A percentile compares a stretch with the other conserved stretches of the same genome.
Evolutionary conservation across 805 yeast genomes (phyloP).

Genomic region (Clavispora phyllophila): DNA sequence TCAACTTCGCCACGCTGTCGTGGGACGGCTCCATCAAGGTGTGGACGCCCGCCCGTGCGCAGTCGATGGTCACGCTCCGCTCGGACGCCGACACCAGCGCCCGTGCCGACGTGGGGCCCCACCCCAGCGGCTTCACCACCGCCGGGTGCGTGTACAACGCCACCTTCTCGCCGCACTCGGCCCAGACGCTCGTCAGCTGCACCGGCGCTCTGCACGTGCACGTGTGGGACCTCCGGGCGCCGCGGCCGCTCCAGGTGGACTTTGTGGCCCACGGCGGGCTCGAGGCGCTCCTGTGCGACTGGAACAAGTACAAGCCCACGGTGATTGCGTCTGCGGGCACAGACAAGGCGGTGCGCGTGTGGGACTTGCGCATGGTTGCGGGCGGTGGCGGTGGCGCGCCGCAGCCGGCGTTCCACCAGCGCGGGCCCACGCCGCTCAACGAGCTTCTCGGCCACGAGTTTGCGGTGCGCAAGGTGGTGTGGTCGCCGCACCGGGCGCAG

Average conservation of each 20-base stretch:
- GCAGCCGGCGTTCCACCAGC: slow-evolving; percentile 36
- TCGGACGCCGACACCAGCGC: slow-evolving; percentile 26
- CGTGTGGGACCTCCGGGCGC: slow-evolving; percentile 75
- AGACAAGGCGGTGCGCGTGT: slow-evolving; percentile 73
- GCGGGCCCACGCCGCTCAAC: slow-evolving; percentile 66
- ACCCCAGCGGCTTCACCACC: slow-evolving; percentile 32
- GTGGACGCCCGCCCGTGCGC: slow-evolving; percentile 62
- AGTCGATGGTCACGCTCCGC: slow-evolving; percentile 53
- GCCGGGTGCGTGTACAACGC: slow-evolving; percentile 74
- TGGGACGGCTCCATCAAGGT: slow-evolving; percentile 91
- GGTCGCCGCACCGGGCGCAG: slow-evolving; percentile 85
- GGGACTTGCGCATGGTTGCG: slow-evolving; percentile 80
- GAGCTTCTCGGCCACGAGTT: slow-evolving; percentile 83
- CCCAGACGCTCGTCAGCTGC: slow-evolving; percentile 61
- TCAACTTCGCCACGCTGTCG: slow-evolving; percentile 67
- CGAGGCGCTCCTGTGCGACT: slow-evolving; percentile 78
- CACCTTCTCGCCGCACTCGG: slow-evolving; percentile 78
- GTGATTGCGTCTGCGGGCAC: slow-evolving; percentile 89
- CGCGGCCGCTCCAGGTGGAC: slow-evolving; percentile 55
- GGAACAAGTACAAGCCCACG: slow-evolving; percentile 81
- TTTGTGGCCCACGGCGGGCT: slow-evolving; percentile 73
- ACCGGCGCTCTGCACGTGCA: slow-evolving; percentile 72
- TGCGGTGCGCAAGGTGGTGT: slow-evolving; percentile 74
- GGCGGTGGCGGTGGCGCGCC: slow-evolving; percentile 32
- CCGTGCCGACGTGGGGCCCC: slow-evolving; percentile 20